Base-by-base conservation (phyloP, 441 rosid species). In the Erysimum cheiri region DNA sequence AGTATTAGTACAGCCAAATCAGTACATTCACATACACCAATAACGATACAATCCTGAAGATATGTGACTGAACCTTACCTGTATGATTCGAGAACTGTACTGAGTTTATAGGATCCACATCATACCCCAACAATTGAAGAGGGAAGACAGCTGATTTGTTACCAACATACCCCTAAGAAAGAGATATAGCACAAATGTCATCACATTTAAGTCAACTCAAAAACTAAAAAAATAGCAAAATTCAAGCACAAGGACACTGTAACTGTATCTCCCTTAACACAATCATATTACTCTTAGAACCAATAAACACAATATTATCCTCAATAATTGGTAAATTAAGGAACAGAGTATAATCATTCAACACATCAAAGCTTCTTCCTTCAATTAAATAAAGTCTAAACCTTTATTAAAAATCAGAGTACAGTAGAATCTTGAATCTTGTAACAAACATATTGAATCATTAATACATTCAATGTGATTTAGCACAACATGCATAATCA, bases 1-100 rank as follows among this genome's bases (percentile, higher is more conserved):
- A 17, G 60, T 43, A 57, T 53, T 57, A 69, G 12, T 41, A 28
- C 7, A 56, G 17, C 58, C 35, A 69, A 55, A 72, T 73, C 8
- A 65, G 54, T 35, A 69, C 33, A 50, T 19, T 32, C 43, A 2
- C 12, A 50, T 17, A 64, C n/a, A 64, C 63, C 28, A 28, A 57
- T 28, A 3, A 69, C 4, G 47, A 74, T 41, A 70, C 44, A 59
- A 63, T 47, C 80, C 78, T 71, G 71, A 81, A 79, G 70, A 39
- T 64, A 26, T 2, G 17, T 61, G 53, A 9, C 28, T 41, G 3
- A 43, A 43, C 55, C 80, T 84, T 48, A 86, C 99, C 99, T 72
- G 98, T 96, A 78, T 91, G 99, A 70, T 96, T 96, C 5, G 99
- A 96, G 82, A 96, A 93, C 78, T 96, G 99, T n/a, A 96, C 99